Evolutionary conservation across 2,329 filamentous ascomycete species (phyloP).

Genomic region (Colletotrichum sojae): DNA sequence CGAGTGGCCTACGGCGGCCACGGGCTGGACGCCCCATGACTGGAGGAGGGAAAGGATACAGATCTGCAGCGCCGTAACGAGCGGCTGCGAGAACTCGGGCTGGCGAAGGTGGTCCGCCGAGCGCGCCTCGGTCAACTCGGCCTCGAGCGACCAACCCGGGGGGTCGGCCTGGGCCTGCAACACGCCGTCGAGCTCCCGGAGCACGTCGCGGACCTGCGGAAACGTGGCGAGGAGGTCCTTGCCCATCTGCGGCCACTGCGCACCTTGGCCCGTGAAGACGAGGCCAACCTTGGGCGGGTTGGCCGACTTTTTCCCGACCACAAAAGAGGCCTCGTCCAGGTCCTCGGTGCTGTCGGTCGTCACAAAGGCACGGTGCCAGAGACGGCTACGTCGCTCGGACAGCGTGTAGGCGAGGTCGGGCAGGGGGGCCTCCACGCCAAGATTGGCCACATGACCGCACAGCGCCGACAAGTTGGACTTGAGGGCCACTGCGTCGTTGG

Average conservation of each 20-base stretch:
- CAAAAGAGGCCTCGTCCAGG: background rate
- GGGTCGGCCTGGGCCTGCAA: constrained; percentile 32
- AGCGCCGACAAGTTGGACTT: constrained; percentile 1
- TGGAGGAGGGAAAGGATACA: constrained; percentile 56
- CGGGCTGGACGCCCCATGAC: constrained; percentile 48
- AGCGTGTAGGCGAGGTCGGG: constrained; percentile 48
- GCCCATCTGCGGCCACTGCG: constrained; percentile 49
- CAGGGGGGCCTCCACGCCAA: constrained; percentile 42
- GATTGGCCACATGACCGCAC: constrained; percentile 41
- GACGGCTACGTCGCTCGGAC: constrained; percentile 42
- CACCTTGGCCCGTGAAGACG: constrained; percentile 51
- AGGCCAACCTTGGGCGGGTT: background rate
- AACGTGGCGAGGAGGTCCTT: constrained; percentile 36
- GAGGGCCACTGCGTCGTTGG: constrained; percentile 6
- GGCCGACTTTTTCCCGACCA: constrained; percentile 22
- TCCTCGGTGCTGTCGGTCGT: constrained; percentile 27
- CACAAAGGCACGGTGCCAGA: constrained; percentile 45
- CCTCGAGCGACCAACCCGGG: constrained; percentile 43
- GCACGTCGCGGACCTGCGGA: constrained; percentile 24
- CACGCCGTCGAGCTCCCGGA: constrained; percentile 38
- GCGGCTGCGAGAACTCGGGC: constrained; percentile 48
- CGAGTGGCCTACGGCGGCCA: constrained; percentile 58
- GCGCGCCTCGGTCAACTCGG: constrained; percentile 42
- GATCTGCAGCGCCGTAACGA: constrained; percentile 55
- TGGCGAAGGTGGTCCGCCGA: constrained; percentile 41